Evolutionary conservation across 2,329 filamentous ascomycete species (phyloP), one percentile per base, ranked within the genome.

Genomic region (Fusarium brevicatenulatum): DNA sequence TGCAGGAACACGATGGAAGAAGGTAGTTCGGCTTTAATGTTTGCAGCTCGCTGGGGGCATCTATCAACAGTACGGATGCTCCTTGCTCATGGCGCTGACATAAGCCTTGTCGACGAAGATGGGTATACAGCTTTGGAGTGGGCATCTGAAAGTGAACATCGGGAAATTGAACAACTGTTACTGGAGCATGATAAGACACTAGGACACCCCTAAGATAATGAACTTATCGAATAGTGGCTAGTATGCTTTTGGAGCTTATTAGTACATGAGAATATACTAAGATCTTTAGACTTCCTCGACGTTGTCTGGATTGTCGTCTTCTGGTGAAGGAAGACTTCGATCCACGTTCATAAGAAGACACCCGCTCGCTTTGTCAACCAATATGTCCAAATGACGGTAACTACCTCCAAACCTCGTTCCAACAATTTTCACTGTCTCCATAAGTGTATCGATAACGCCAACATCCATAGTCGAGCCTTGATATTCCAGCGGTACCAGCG

Each of bases 391-490:
- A n/a, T 75, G 73, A 0, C 67, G 44, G 5, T 60, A 75, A 1
- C 40, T 61, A 0, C 72, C 72, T 1, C 67, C 58, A 12, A 73
- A 58, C 2, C 56, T 63, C 1, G 66, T 71, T 1, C 66, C 60
- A 0, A 73, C 64, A 16, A 75, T 67, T 2, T 42, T 53, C 2
- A 73, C 67, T 8, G 71, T 61, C 44, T 75, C 70, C 44, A 73
- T 66, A 0, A 75, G 46, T 0, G 67, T 64, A 28, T 75, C 67
- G 3, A 75, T 37, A 0, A 55, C 58, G 4, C 72, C 64, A 1
- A 75, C 21, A 21, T 75, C 56, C 58, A 73, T 63, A 9, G 60
- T 34, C 0, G 63, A 68, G 0, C 21, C 19, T 0, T 46, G 39
- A 19, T 36, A 23, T 19, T 32, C 55, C 0, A 59, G 0, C 1